A percentile compares a stretch with the other conserved stretches of the same genome.
Conservation (phyloP, 768 basidiomycete genomes). For the Suillus discolor region DNA sequence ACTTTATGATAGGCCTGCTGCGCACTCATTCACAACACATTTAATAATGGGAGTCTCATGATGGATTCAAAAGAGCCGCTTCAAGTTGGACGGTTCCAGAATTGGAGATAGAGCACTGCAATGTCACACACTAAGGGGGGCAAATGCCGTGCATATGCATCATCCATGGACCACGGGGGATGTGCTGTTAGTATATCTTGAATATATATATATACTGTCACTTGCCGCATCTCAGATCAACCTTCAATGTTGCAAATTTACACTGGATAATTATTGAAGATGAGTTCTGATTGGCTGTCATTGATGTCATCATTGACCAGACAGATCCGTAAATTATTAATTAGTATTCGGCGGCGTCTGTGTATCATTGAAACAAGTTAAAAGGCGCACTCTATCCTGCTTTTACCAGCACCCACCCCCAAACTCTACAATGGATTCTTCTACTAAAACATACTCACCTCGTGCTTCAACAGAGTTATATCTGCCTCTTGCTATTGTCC, state of each 20-base stretch:
- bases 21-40: constrained; percentile 26
- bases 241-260: background rate
- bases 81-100: constrained; percentile 15
- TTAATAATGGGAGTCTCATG: constrained; percentile 13
- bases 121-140: constrained; percentile 23
- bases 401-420: background rate
- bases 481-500: background rate
- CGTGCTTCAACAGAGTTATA: background rate
- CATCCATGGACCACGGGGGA: constrained; percentile 9
- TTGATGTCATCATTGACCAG: too few species aligned
- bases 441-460: background rate
- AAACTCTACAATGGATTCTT: background rate
- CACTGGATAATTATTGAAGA: too few species aligned
- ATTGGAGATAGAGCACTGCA: constrained; percentile 18
- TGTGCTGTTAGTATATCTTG: constrained; percentile 12
- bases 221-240: constrained; percentile 22
- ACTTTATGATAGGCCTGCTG: constrained; percentile 25
- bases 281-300: too few species aligned
- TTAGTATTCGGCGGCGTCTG: too few species aligned
- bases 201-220: constrained; percentile 2
- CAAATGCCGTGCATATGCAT: constrained; percentile 15
- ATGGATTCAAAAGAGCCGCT: constrained; percentile 12
- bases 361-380: too few species aligned
- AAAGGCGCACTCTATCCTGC: background rate
- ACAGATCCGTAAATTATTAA: too few species aligned